Evolutionary conservation across 2,329 filamentous ascomycete species (phyloP).

Genomic region (Phaeosphaeriaceae sp.): DNA sequence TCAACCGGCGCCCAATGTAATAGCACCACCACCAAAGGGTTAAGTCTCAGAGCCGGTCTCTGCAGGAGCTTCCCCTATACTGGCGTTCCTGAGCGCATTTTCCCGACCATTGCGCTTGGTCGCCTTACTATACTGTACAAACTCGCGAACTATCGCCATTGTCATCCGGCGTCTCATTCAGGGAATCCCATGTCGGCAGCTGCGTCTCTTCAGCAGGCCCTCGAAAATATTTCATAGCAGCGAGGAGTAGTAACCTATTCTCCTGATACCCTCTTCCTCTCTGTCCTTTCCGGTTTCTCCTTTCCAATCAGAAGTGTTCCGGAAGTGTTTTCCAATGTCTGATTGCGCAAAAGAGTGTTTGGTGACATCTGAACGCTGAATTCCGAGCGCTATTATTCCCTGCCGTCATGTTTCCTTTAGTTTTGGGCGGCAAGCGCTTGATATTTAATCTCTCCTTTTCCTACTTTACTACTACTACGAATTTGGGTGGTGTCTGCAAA

Average conservation of each 20-base stretch:
- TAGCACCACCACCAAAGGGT: slow-evolving; percentile 8
- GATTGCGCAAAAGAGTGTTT: not conserved
- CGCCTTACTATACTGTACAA: slow-evolving; percentile 30
- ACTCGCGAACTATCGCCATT: slow-evolving; percentile 20
- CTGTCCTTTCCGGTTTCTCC: slow-evolving; percentile 18
- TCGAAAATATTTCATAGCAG: slow-evolving; percentile 28
- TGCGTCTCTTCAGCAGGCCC: slow-evolving; percentile 29
- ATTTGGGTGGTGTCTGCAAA: slow-evolving; percentile 32
- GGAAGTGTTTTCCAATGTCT: not conserved
- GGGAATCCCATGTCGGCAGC: slow-evolving; percentile 18
- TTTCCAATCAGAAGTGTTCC: not conserved
- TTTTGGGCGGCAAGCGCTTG: slow-evolving; percentile 26
- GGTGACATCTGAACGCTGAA: not conserved
- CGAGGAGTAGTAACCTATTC: slow-evolving; percentile 26
- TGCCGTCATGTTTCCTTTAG: slow-evolving; percentile 5
- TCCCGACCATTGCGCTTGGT: too few relatives aligned
- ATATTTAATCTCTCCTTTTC: slow-evolving; percentile 13
- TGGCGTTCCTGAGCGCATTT: too few relatives aligned
- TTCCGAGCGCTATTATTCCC: not conserved
- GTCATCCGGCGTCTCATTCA: not conserved
- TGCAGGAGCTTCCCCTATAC: slow-evolving; percentile 21
- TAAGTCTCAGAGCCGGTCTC: slow-evolving; percentile 40
- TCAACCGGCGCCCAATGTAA: slow-evolving; percentile 50
- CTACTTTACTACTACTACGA: slow-evolving; percentile 18
- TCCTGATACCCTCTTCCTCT: slow-evolving; percentile 18